Evolutionary conservation across 306 rosid species (phyloP), one percentile per base, ranked within the genome.

Genomic region (Dalbergia cochinchinensis): DNA sequence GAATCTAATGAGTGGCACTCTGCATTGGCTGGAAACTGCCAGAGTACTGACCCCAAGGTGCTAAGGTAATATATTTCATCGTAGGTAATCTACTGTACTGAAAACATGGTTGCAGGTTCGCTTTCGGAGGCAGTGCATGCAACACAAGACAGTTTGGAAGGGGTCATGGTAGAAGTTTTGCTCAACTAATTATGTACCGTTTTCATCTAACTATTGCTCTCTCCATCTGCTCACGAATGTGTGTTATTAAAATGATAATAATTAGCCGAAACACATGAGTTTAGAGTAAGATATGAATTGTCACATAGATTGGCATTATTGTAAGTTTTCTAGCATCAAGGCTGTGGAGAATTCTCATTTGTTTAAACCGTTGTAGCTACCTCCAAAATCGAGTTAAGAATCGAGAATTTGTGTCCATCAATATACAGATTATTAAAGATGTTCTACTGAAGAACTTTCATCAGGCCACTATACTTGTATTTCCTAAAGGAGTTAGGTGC

Each of bases 81-180:
- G 80, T 69, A 95, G 99, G 64, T 95, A 16, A 87, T 92, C 61
- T 88, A 73, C 39, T 88, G 99, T 69, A 92, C 98, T 10, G 93
- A 95, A 76, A 94, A 89, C 76, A 95, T 95, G 99, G 61, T 95
- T 77, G 18, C 84, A 12, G 70, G 84, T 37, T 87, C 99, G 34
- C 91, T 95, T 22, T 90, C 91, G 98, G 96, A 92, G 54, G 99
- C 91, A 82, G 72, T 95, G 89, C 85, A 93, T 86, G 87, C 91
- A 61, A 78, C 80, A 73, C 94, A 93, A 80, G 74, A 85, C 61
- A 88, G 78, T 76, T 45, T 92, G 81, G 90, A 88, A 78, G 88
- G 47, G 65, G 78, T 89, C 48, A 77, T 92, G 98, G 98, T 20
- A 73, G 53, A 69, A 66, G 44, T 71, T 70, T 73, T 61, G 20